Evolutionary conservation across 2,329 filamentous ascomycete species (phyloP).

Genomic region (Fusarium chuoi): DNA sequence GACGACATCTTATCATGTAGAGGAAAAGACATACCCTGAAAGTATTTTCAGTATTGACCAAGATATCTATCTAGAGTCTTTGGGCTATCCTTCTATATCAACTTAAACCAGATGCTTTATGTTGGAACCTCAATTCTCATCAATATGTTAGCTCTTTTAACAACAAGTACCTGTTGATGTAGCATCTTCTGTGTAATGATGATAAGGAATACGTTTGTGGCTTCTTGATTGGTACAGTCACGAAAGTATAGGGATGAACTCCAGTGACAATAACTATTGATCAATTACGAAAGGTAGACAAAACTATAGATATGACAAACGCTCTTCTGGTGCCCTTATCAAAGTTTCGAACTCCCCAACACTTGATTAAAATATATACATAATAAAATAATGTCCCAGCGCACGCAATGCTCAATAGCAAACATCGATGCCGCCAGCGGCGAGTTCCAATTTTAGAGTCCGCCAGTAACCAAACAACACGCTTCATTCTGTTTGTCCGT

Average conservation of each 20-base stretch:
- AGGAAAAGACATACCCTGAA: too few relatives aligned
- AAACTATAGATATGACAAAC: not conserved
- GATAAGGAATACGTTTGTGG: not conserved
- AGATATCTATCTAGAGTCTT: not conserved
- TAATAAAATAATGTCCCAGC: not conserved
- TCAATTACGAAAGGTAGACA: not conserved
- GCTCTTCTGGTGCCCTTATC: not conserved
- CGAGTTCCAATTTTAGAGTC: not conserved
- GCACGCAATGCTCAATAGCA: not conserved
- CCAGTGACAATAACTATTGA: not conserved
- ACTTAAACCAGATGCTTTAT: not conserved
- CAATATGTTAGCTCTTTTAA: not conserved
- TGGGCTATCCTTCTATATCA: too few relatives aligned
- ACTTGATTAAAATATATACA: not conserved
- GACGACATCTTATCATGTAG: not conserved
- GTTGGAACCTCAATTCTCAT: not conserved
- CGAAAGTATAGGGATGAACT: not conserved
- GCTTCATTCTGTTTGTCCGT: not conserved
- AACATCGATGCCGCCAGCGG: constrained; percentile 1
- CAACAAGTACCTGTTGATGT: not conserved
- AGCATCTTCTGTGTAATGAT: not conserved
- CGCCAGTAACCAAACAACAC: not conserved
- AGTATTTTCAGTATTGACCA: not conserved
- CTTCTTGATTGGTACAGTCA: not conserved
- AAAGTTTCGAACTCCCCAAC: not conserved